A percentile compares a stretch with the other conserved stretches of the same genome.
phyloP scores from a whole-genome alignment of 495 filamentous ascomycete species.

The Aspergillus nanangensis region DNA sequence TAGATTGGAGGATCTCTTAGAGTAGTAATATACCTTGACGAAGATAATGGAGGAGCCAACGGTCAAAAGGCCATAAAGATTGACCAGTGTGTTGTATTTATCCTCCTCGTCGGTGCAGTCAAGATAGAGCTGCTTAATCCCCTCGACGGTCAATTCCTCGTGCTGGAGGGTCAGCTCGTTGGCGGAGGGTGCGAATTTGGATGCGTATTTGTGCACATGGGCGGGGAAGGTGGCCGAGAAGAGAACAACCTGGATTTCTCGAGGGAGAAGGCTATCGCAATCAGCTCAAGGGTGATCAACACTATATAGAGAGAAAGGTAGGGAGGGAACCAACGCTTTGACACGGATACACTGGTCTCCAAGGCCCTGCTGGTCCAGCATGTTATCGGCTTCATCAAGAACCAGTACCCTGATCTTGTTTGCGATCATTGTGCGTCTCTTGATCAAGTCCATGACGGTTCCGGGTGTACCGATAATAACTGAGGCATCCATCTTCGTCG shows the following conservation, averaged over 20 bases:
- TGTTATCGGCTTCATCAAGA: slow-evolving; percentile 93
- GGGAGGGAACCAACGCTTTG: slow-evolving; percentile 58
- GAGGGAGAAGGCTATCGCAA: slow-evolving; percentile 57
- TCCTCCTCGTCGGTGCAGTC: slow-evolving; percentile 75
- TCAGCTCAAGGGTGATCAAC: slow-evolving; percentile 13
- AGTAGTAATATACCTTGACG: slow-evolving; percentile 63
- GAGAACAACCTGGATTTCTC: slow-evolving; percentile 73
- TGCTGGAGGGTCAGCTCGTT: slow-evolving; percentile 85
- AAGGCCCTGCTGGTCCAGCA: slow-evolving; percentile 90
- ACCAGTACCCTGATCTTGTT: slow-evolving; percentile 70
- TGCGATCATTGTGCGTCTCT: slow-evolving; percentile 60
- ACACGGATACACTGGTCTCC: slow-evolving; percentile 92
- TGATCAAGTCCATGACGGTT: slow-evolving; percentile 83
- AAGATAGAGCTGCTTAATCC: slow-evolving; percentile 95
- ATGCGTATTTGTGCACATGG: slow-evolving; percentile 74
- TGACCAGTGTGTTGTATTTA: slow-evolving; percentile 84
- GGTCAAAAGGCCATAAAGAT: slow-evolving; percentile 92
- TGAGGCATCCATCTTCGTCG: slow-evolving; percentile 58
- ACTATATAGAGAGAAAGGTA: slow-evolving; percentile 3
- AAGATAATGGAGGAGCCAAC: slow-evolving; percentile 98
- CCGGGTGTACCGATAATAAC: slow-evolving; percentile 93
- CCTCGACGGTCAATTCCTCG: slow-evolving; percentile 90
- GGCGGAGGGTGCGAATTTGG: slow-evolving; percentile 72
- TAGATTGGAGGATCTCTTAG: not conserved
- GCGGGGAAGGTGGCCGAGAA: slow-evolving; percentile 96